Base-by-base conservation (phyloP, 2,329 filamentous ascomycete species). In the Exophiala aquamarina region DNA sequence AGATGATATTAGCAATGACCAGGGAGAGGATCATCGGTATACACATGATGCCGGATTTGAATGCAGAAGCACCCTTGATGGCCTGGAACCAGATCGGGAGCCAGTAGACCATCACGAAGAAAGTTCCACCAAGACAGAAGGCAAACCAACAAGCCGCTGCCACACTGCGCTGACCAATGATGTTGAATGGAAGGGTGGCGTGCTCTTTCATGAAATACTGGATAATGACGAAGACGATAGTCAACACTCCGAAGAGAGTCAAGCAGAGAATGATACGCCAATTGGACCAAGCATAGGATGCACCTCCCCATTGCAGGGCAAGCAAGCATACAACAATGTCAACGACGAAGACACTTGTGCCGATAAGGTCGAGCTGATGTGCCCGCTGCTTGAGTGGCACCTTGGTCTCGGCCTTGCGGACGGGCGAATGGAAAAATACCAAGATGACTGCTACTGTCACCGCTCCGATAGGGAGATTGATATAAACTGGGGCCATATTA, bases 31-130 rank as follows among this genome's bases (percentile, higher is more conserved):
- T 62, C 59, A 70, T 59, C 7, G 70, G 69, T 4, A 71, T 56
- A 38, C 62, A 66, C 41, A 67, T 67, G 39, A 76, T 72, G 14
- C 72, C 73, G 5, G 71, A 73, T 29, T 70, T 65, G 39, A 70
- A 65, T 5, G 73, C 71, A 3, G 63, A 63, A 10, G 63, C 64
- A 4, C 65, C 66, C 42, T 70, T 68, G 50, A 74, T 67, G 4
- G 69, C 71, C 52, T 77, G 72, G 56, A 76, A 75, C 64, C 69
- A 75, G 42, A 74, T 66, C 0, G 72, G 70, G 2, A 74, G 47
- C 47, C 67, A 71, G 36, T 68, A 72, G 13, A 71, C 57, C 35
- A 72, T 55, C 32, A 70, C 65, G 31, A 68, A 63, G 52, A 73
- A 66, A 11, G 61, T 60, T 3, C 59, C 66, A 17, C 65, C 64